Evolutionary conservation across 306 rosid species (phyloP).

Genomic region (Abrus pulchellus): DNA sequence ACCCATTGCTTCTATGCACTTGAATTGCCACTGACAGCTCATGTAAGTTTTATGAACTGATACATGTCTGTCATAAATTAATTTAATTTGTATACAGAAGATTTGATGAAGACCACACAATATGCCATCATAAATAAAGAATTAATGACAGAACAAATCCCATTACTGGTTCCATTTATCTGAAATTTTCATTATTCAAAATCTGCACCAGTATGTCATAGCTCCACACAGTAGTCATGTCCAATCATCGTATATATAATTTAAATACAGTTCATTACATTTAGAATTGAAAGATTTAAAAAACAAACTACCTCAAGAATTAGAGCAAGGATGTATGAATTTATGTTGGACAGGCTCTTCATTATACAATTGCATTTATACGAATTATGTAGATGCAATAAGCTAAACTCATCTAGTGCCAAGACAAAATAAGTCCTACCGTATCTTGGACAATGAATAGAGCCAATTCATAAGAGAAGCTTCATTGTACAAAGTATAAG

Average conservation of each 20-base stretch:
- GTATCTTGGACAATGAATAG: slow-evolving; percentile 11
- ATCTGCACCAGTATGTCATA: neutral
- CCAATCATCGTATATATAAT: neutral
- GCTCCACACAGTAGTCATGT: neutral
- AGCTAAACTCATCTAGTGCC: neutral
- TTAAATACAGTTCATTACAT: neutral
- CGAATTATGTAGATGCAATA: neutral
- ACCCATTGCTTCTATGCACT: neutral
- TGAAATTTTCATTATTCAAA: slow-evolving; percentile 38
- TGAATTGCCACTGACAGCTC: neutral
- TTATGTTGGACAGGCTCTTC: slow-evolving; percentile 6
- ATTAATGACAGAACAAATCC: slow-evolving; percentile 14
- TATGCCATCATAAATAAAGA: neutral
- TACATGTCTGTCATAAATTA: neutral
- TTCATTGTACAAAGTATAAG: neutral
- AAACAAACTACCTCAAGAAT: slow-evolving; percentile 27
- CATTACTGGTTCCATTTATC: neutral
- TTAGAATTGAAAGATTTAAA: neutral
- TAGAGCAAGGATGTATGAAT: neutral
- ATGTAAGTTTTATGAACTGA: neutral
- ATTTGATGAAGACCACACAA: slow-evolving; percentile 8
- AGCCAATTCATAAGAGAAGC: neutral
- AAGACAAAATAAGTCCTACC: slow-evolving; percentile 14
- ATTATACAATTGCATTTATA: neutral
- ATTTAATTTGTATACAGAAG: neutral